These are phyloP conservation scores for Mrakia blollopis DNA, from an alignment of 768 basidiomycete species.

Conservation along the genomic window DNA sequence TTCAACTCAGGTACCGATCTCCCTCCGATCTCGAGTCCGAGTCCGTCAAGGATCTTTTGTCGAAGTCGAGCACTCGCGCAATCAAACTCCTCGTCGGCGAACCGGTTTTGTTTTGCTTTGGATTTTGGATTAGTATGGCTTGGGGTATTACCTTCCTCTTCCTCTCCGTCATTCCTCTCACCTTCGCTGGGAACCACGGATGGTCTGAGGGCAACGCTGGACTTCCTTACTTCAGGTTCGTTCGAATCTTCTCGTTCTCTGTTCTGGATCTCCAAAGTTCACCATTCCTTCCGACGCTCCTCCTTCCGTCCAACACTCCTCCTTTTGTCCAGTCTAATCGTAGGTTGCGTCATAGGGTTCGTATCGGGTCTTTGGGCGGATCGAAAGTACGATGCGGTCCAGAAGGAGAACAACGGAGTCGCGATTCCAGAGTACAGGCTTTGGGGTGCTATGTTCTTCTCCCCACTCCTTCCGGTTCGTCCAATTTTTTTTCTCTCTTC, in stretches of 20 bases:
- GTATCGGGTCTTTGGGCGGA: conserved; percentile 26
- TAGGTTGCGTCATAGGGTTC: conserved; percentile 54
- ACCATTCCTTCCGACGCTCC: too few species aligned
- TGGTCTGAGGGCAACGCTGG: conserved; percentile 58
- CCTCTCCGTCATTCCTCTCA: conserved; percentile 34
- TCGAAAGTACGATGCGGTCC: conserved; percentile 40
- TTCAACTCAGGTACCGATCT: too few species aligned
- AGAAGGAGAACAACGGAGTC: conserved; percentile 14
- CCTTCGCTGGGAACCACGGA: conserved; percentile 48
- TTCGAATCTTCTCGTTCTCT: too few species aligned
- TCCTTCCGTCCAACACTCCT: too few species aligned
- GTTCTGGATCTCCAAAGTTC: too few species aligned
- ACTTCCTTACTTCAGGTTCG: conserved; percentile 59
- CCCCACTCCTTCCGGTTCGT: conserved; percentile 51
- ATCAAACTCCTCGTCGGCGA: conserved; percentile 59
- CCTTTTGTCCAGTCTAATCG: conserved; percentile 47
- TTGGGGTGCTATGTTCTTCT: conserved; percentile 31
- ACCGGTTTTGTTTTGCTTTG: conserved; percentile 63
- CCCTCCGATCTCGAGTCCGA: conserved; percentile 33
- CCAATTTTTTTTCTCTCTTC: too few species aligned
- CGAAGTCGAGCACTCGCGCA: conserved; percentile 59
- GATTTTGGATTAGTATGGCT: conserved; percentile 41
- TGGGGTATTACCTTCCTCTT: conserved; percentile 36
- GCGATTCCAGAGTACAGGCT: conserved; percentile 19
- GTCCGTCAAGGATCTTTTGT: conserved; percentile 47